Base-by-base conservation (phyloP, 306 rosid species). In the Cucumis cinereus region DNA sequence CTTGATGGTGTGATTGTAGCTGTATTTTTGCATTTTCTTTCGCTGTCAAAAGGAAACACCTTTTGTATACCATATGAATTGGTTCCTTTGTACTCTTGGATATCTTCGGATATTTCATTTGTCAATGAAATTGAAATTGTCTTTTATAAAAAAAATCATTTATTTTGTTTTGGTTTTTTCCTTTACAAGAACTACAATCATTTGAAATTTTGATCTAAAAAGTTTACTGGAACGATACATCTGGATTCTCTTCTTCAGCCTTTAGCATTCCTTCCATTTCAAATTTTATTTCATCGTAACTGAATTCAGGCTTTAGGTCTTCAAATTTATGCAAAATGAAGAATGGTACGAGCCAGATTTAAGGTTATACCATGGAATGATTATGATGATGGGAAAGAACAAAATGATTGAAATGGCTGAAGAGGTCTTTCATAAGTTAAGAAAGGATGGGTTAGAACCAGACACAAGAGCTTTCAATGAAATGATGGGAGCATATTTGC, bases 401-500 rank as follows among this genome's bases (percentile, higher is more conserved):
- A 83, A 84, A 80, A 79, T 73, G 81, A 78, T 78, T 49, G 84
- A 84, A 40, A 79, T 36, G 87, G 97, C 88, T 15, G 91, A 90
- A 66, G 89, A 88, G 78, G 10, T 92, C 56, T 85, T 90, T 15
- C 49, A 28, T 58, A 70, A 79, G 54, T 79, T 83, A 13, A 73
- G 63, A 80, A 74, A 75, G 54, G 87, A 83, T 49, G 88, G 93
- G 19, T 73, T 91, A 62, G 80, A 85, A 55, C 89, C 90, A 5
- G 86, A 88, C 76, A 79, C 93, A 1, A 88, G 93, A 80, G 81
- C 84, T 54, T 87, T 82, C 50, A 86, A 82, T 53, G 93, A 92
- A 84, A 84, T 92, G 90, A 92, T 92, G 64, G 97, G 97, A 73
- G 90, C 84, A 19, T 92, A 92, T 78, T 16, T 89, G 67, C 80